A percentile compares a stretch with the other conserved stretches of the same genome.
These are phyloP conservation scores for Colletotrichum endophyticum DNA, from an alignment of 2,329 filamentous ascomycete species.

Conservation along the genomic window DNA sequence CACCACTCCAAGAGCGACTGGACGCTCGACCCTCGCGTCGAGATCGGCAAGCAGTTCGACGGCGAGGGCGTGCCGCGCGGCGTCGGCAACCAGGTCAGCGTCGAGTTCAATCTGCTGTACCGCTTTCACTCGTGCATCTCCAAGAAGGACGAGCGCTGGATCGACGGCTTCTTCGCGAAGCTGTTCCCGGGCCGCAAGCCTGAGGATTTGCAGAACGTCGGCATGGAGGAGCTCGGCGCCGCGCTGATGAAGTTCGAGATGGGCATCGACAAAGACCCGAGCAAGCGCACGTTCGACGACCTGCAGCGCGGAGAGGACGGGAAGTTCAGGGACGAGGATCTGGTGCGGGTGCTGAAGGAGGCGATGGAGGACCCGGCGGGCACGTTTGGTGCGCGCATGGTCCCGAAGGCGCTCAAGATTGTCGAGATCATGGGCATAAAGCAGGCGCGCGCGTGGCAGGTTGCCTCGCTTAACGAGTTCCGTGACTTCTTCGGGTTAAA, in stretches of 20 bases:
- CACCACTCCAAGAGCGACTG: conserved; percentile 64
- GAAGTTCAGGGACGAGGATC: conserved; percentile 60
- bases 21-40: conserved; percentile 68
- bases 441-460: conserved; percentile 65
- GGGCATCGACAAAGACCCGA: conserved; percentile 45
- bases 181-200: conserved; percentile 39
- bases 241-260: conserved; percentile 37
- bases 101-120: conserved; percentile 73
- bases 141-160: conserved; percentile 66
- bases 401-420: conserved; percentile 61
- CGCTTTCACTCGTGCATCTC: conserved; percentile 69
- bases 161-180: conserved; percentile 56
- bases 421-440: conserved; percentile 69
- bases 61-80: conserved; percentile 55
- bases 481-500: conserved; percentile 66
- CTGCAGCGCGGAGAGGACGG: conserved; percentile 54
- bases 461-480: conserved; percentile 69
- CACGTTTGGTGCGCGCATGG: conserved; percentile 62
- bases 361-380: conserved; percentile 67
- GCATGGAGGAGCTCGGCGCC: conserved; percentile 39
- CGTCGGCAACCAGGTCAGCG: conserved; percentile 70
- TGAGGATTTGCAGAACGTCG: conserved; percentile 36
- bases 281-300: conserved; percentile 51
- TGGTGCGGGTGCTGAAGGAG: conserved; percentile 59
- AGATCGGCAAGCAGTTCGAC: conserved; percentile 54